These are phyloP conservation scores for Verticillium albo-atrum DNA, from an alignment of 2,329 filamentous ascomycete species.

Conservation along the genomic window DNA sequence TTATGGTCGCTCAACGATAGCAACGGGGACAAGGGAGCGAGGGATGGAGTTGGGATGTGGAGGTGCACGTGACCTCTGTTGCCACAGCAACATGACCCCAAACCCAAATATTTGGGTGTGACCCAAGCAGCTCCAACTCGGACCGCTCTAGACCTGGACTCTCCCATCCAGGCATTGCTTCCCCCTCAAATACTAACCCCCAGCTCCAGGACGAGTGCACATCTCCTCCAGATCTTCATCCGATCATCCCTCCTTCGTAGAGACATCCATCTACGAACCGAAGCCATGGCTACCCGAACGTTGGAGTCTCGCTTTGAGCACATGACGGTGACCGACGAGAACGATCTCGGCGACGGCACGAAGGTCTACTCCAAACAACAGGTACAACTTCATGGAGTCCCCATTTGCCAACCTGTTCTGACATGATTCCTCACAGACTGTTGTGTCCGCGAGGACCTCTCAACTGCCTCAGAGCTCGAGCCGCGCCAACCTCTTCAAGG, in stretches of 20 bases:
- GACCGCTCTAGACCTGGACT: neutral
- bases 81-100: neutral
- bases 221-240: neutral
- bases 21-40: no score
- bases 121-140: neutral
- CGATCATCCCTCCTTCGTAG: neutral
- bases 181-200: neutral
- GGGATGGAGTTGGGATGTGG: neutral
- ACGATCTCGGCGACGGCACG: conserved; percentile 54
- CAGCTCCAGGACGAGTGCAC: neutral
- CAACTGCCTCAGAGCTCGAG: conserved; percentile 50
- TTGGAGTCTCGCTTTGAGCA: conserved; percentile 87
- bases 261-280: neutral
- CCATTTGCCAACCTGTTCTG: neutral
- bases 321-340: conserved; percentile 86
- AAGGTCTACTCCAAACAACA: conserved; percentile 68
- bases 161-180: neutral
- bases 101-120: neutral
- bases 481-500: conserved; percentile 80
- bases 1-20: no score
- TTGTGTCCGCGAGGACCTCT: conserved; percentile 39
- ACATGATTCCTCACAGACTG: conserved; percentile 11
- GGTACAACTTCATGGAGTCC: conserved; percentile 40
- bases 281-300: conserved; percentile 65
- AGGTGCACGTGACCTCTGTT: neutral